Conservation (phyloP, 78 protist species). For the Dictyostelium intermedium region DNA sequence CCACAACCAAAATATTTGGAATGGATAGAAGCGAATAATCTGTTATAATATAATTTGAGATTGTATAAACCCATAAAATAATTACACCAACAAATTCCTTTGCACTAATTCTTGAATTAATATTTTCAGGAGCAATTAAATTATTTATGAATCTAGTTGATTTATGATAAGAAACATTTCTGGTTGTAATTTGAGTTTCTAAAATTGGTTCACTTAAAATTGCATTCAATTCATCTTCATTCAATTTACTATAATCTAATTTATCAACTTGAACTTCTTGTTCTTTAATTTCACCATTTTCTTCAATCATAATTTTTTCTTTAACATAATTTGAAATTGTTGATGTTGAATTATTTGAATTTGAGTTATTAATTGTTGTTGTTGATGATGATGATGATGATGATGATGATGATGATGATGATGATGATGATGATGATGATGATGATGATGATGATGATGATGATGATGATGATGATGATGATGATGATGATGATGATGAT, state of each 20-base stretch:
- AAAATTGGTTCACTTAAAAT: constrained; percentile 50
- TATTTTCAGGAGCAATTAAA: constrained; percentile 34
- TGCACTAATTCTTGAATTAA: constrained; percentile 8
- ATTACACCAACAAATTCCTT: constrained; percentile 27
- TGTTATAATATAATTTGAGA: constrained; percentile 28
- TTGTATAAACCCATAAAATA: neutral
- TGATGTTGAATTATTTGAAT: neutral
- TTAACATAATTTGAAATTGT: neutral
- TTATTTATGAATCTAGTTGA: constrained; percentile 52
- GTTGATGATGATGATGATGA: too few species aligned
- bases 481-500: neutral
- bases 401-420: neutral
- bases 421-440: too few species aligned
- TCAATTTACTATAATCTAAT: constrained; percentile 16
- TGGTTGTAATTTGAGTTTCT: neutral
- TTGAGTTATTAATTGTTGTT: neutral
- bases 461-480: neutral
- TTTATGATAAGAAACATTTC: constrained; percentile 9
- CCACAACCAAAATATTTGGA: neutral
- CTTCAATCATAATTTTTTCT: neutral
- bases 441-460: too few species aligned
- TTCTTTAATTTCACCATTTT: neutral
- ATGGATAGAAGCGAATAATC: neutral
- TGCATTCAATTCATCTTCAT: constrained; percentile 30
- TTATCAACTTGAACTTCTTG: neutral